Percentiles rank a stretch among this genome's conserved stretches.
phyloP scores from a whole-genome alignment of 768 basidiomycete species.

The Kwoniella sp. region DNA sequence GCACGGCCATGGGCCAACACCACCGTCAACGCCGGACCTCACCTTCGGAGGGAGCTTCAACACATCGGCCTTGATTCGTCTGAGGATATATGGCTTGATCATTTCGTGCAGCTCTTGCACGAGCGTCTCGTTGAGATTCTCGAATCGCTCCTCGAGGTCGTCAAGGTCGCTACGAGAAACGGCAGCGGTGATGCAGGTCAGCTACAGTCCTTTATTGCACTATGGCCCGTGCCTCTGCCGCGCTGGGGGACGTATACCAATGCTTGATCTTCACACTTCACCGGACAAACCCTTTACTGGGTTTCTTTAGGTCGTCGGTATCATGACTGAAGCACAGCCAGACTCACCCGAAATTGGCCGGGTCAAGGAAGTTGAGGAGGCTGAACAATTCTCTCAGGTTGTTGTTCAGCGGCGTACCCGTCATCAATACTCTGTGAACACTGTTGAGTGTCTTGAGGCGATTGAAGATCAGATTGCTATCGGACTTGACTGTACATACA shows the following conservation, averaged over 20 bases:
- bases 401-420: conserved; percentile 96
- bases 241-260: too few relatives aligned
- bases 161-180: conserved; percentile 77
- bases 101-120: conserved; percentile 76
- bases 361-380: conserved; percentile 84
- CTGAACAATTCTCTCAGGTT: conserved; percentile 96
- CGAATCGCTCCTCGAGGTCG: conserved; percentile 70
- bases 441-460: conserved; percentile 77
- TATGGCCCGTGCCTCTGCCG: background rate
- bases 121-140: conserved; percentile 73
- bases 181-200: conserved; percentile 43
- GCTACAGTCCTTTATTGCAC: background rate
- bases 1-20: conserved; percentile 2
- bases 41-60: conserved; percentile 86
- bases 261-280: too few relatives aligned
- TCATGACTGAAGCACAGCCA: background rate
- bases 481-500: conserved; percentile 73
- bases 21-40: conserved; percentile 9
- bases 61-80: conserved; percentile 90
- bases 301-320: background rate
- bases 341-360: conserved; percentile 43
- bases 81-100: conserved; percentile 83
- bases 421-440: conserved; percentile 82
- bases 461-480: conserved; percentile 75
- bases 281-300: too few relatives aligned